Percentiles rank a stretch among this genome's conserved stretches.
phyloP scores from a whole-genome alignment of 163 green algal genomes.

The Picocystis sp. region DNA sequence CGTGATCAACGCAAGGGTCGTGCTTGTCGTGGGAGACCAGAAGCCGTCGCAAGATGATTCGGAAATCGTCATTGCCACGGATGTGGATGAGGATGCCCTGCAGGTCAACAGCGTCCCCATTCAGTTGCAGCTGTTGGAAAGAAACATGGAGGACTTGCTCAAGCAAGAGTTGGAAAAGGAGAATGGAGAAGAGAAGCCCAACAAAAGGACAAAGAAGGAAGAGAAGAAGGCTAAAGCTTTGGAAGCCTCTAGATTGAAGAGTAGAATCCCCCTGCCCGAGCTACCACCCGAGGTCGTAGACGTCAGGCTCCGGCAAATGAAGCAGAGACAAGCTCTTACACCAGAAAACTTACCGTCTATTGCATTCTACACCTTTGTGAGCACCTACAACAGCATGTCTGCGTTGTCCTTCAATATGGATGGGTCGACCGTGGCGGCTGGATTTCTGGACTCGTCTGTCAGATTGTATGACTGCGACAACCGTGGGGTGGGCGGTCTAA shows the following conservation, averaged over 20 bases:
- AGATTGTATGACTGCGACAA: slow-evolving; percentile 46
- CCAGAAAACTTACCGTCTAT: slow-evolving; percentile 41
- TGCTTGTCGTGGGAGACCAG: too few species aligned
- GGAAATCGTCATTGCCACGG: too few species aligned
- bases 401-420: slow-evolving; percentile 26
- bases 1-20: slow-evolving; percentile 44
- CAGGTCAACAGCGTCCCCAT: too few species aligned
- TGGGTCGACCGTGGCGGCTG: slow-evolving; percentile 33
- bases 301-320: slow-evolving; percentile 18
- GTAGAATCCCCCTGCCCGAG: slow-evolving; percentile 10
- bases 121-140: too few species aligned
- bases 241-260: slow-evolving; percentile 2
- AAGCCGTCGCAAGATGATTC: too few species aligned
- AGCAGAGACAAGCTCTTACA: slow-evolving; percentile 20
- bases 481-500: too few species aligned
- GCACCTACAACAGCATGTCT: slow-evolving; percentile 33
- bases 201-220: slow-evolving; percentile 13
- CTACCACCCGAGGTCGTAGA: slow-evolving; percentile 19
- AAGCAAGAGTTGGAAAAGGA: background rate
- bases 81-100: too few species aligned
- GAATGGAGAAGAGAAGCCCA: slow-evolving; percentile 8
- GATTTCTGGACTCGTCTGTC: slow-evolving; percentile 71
- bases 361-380: slow-evolving; percentile 78
- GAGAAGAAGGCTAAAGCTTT: slow-evolving; percentile 5
- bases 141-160: too few species aligned